These are phyloP conservation scores for Saccharomycopsis synnaedendra DNA, from an alignment of 805 yeast species.

Conservation along the genomic window DNA sequence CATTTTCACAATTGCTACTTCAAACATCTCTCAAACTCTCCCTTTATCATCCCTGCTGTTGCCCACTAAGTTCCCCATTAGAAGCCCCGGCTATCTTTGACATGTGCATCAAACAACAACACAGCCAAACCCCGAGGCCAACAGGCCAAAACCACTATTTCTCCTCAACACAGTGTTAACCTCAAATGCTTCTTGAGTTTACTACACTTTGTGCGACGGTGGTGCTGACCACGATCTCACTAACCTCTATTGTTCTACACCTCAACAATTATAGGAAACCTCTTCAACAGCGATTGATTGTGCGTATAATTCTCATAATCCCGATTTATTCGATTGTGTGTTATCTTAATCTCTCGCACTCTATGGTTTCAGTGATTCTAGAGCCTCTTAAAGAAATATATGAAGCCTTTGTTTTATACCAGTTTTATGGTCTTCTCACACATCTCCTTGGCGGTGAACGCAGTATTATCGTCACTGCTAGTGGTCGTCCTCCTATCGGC, in stretches of 20 bases:
- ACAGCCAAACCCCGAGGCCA: too few relatives aligned
- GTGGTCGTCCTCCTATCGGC: slow-evolving; percentile 59
- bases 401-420: slow-evolving; percentile 92
- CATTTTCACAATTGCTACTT: too few relatives aligned
- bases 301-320: slow-evolving; percentile 70
- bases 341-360: slow-evolving; percentile 42
- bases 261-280: slow-evolving; percentile 77
- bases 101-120: too few relatives aligned
- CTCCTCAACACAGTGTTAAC: too few relatives aligned
- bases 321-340: slow-evolving; percentile 75
- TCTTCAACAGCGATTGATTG: slow-evolving; percentile 70
- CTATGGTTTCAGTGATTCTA: slow-evolving; percentile 30
- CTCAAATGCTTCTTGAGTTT: too few relatives aligned
- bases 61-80: too few relatives aligned
- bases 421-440: slow-evolving; percentile 77
- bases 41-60: too few relatives aligned
- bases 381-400: slow-evolving; percentile 83
- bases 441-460: slow-evolving; percentile 88
- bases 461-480: slow-evolving; percentile 57
- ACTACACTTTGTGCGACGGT: too few relatives aligned
- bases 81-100: too few relatives aligned
- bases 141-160: too few relatives aligned
- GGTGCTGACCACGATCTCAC: too few relatives aligned
- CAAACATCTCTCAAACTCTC: too few relatives aligned
- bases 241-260: slow-evolving; percentile 37